A percentile compares a stretch with the other conserved stretches of the same genome.
Conservation (phyloP, 2,329 filamentous ascomycete species). For the Nemania sp. region DNA sequence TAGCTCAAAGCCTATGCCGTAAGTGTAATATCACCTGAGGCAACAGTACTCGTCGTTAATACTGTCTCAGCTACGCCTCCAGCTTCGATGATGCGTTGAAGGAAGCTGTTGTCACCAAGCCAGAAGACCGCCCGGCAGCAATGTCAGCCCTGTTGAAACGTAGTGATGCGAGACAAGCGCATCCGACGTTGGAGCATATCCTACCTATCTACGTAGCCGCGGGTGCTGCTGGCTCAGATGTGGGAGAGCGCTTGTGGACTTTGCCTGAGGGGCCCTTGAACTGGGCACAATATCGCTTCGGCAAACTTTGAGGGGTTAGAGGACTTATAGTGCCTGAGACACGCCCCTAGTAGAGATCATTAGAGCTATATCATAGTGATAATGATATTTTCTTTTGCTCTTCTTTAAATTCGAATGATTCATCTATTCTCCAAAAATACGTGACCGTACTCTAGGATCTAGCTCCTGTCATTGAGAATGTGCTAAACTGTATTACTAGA, state of each 20-base stretch:
- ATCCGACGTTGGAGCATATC: conserved; percentile 67
- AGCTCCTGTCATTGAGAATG: no score
- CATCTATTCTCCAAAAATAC: no score
- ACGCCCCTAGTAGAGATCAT: no score
- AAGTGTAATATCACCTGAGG: no score
- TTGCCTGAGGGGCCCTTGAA: conserved; percentile 26
- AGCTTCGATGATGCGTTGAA: conserved; percentile 51
- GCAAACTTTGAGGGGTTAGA: not conserved
- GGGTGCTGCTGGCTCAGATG: conserved; percentile 51
- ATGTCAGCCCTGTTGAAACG: conserved; percentile 52
- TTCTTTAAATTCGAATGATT: no score
- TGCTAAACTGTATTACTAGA: no score
- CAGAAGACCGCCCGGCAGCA: conserved; percentile 46
- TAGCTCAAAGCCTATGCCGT: conserved; percentile 11
- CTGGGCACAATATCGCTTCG: conserved; percentile 19
- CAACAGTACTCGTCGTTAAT: no score
- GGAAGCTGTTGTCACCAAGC: conserved; percentile 49
- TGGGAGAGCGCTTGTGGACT: conserved; percentile 26
- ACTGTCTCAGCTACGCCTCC: not conserved
- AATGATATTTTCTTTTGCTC: no score
- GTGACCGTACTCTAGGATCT: no score
- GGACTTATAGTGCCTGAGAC: no score
- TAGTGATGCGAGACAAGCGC: conserved; percentile 60
- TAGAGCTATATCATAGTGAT: no score
- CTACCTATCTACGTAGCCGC: conserved; percentile 62